phyloP scores from a whole-genome alignment of 176 grass and related monocot species.

The Avena sativa region DNA sequence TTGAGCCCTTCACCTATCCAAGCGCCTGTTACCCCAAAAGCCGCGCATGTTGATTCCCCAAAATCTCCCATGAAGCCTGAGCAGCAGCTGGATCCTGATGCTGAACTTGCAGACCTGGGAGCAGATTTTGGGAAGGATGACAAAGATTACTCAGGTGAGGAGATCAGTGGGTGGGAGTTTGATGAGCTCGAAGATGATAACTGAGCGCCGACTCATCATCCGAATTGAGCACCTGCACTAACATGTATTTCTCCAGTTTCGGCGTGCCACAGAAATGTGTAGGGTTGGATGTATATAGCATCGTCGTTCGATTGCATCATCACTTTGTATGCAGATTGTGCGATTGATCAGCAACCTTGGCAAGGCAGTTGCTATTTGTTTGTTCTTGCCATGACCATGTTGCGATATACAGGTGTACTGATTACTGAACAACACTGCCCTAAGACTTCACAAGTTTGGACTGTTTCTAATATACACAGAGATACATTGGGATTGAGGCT shows the following conservation, averaged over 20 bases:
- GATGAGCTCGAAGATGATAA: conserved; percentile 86
- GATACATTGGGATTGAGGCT: neutral
- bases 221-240: conserved; percentile 10
- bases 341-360: conserved; percentile 36
- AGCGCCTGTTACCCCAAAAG: conserved; percentile 53
- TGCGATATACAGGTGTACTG: conserved; percentile 29
- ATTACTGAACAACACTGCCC: conserved; percentile 18
- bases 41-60: conserved; percentile 37
- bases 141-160: too few relatives aligned
- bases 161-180: conserved; percentile 74
- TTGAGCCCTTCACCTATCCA: conserved; percentile 58
- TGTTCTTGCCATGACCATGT: conserved; percentile 52
- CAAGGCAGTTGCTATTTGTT: conserved; percentile 58
- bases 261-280: neutral
- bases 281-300: conserved; percentile 43
- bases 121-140: conserved; percentile 41
- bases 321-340: neutral
- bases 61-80: conserved; percentile 48
- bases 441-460: conserved; percentile 23
- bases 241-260: conserved; percentile 16
- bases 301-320: neutral
- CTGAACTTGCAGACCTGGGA: conserved; percentile 61
- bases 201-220: conserved; percentile 36
- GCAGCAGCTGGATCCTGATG: conserved; percentile 53
- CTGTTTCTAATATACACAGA: neutral